A percentile compares a stretch with the other conserved stretches of the same genome.
Evolutionary conservation across 2,329 filamentous ascomycete species (phyloP).

Genomic region (Eurotiales sp.): DNA sequence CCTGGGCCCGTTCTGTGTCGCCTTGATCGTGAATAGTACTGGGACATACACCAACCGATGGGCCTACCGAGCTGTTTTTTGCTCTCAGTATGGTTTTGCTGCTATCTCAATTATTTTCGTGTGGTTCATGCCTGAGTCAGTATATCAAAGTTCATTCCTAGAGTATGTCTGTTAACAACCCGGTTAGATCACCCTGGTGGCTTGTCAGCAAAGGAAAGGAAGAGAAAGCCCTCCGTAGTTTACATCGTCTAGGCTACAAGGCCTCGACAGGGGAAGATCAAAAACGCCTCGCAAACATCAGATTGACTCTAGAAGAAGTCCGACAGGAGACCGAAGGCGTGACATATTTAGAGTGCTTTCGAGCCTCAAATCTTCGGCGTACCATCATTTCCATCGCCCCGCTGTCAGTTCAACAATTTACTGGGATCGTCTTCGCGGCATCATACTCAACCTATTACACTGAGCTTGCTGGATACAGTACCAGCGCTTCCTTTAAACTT

Average conservation of each 20-base stretch:
- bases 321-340: conserved; percentile 31
- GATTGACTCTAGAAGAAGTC: conserved; percentile 17
- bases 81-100: conserved; percentile 41
- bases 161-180: too few species aligned
- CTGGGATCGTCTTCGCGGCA: conserved; percentile 36
- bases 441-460: conserved; percentile 44
- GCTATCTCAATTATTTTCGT: conserved; percentile 27
- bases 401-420: conserved; percentile 33
- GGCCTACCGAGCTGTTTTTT: conserved; percentile 43
- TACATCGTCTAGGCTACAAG: too few species aligned
- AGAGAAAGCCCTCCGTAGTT: too few species aligned
- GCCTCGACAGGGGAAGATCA: too few species aligned
- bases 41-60: conserved; percentile 36
- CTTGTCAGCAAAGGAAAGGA: background rate
- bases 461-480: conserved; percentile 41
- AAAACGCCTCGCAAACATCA: too few species aligned
- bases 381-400: conserved; percentile 39
- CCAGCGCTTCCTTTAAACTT: too few species aligned
- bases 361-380: conserved; percentile 35
- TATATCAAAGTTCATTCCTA: too few species aligned
- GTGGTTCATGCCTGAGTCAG: conserved; percentile 2
- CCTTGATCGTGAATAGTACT: conserved; percentile 37
- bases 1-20: too few species aligned
- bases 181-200: too few species aligned
- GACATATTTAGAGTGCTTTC: conserved; percentile 42